Base-by-base conservation (phyloP, 129 eudicot genomes). In the Tanacetum coccineum region DNA sequence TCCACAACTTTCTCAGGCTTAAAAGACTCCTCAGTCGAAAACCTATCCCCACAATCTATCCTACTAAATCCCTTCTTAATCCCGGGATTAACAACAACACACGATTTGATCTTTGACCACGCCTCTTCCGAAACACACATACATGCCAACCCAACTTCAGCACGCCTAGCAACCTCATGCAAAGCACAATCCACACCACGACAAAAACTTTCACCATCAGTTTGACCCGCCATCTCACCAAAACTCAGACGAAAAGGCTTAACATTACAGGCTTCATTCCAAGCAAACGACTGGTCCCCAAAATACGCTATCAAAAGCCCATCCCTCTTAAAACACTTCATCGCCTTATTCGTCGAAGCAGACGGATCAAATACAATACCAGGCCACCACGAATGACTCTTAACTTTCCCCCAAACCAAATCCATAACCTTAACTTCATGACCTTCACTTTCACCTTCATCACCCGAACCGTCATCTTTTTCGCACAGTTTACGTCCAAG, bases 351-450 rank as follows among this genome's bases (percentile, higher is more conserved):
- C 2, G 87, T 82, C 64, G 87, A 76, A 80, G 70, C 85, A n/a
- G 78, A 76, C 6, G 80, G 81, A 54, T 77, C 81, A 54, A 82
- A 61, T 66, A 90, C 74, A 71, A 78, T 85, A 10, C 88, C 97
- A 13, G 97, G 96, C 96, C 96, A 89, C 96, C 96, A 89, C 0
- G 83, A 90, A 78, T 86, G 87, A 53, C 85, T 76, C 87, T 74
- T 80, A 62, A 90, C 95, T 68, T 90, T 90, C 40, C 89, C 95
- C 97, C 97, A 90, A 6, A 90, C 91, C 63, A 90, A 64, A 87
- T 90, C 95, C 11, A 56, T 30, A 72, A 79, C 74, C 40, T 49
- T 44, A 74, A 19, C 84, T 13, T 79, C 79, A 30, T 83, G n/a
- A n/a, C n/a, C 85, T 59, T 78, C 83, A 76, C 69, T 80, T 74